Evolutionary conservation across 2,329 filamentous ascomycete genomes (phyloP).

Genomic region (Alternaria longipes): DNA sequence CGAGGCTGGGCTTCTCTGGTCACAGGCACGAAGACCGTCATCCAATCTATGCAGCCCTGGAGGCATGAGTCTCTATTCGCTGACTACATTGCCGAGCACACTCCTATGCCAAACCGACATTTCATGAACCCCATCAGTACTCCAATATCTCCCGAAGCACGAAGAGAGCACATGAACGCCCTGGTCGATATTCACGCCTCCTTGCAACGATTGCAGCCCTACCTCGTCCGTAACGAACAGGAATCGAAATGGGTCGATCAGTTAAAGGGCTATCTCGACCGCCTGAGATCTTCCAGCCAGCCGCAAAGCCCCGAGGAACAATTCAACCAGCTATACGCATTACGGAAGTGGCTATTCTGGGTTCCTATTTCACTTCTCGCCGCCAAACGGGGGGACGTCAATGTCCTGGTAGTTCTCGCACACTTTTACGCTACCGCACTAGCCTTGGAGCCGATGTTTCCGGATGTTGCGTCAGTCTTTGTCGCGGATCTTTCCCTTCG

Average conservation of each 20-base stretch:
- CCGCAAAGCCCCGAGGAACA: slow-evolving; percentile 74
- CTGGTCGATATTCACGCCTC: slow-evolving; percentile 55
- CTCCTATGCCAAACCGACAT: slow-evolving; percentile 45
- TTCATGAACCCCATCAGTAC: slow-evolving; percentile 72
- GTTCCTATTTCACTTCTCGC: slow-evolving; percentile 86
- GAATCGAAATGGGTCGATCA: slow-evolving; percentile 61
- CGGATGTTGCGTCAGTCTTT: slow-evolving; percentile 88
- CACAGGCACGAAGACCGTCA: slow-evolving; percentile 88
- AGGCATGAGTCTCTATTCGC: slow-evolving; percentile 87
- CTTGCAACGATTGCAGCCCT: slow-evolving; percentile 55
- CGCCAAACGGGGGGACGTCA: slow-evolving; percentile 77
- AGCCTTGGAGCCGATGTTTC: slow-evolving; percentile 88
- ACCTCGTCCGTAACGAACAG: slow-evolving; percentile 55
- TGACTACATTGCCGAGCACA: slow-evolving; percentile 82
- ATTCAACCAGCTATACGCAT: slow-evolving; percentile 86
- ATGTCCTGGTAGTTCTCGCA: slow-evolving; percentile 82
- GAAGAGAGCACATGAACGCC: slow-evolving; percentile 64
- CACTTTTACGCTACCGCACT: slow-evolving; percentile 92
- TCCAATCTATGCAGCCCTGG: slow-evolving; percentile 91
- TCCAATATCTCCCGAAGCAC: slow-evolving; percentile 64
- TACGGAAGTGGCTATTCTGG: slow-evolving; percentile 96
- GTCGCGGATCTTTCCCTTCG: slow-evolving; percentile 72
- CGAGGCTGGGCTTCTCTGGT: slow-evolving; percentile 92
- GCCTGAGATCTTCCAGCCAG: slow-evolving; percentile 52
- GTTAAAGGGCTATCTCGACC: slow-evolving; percentile 58